Percentiles rank a stretch among this genome's conserved stretches.
Evolutionary conservation across 192 early-diverging fungal species (phyloP).

Genomic region (Coemansia sp.): DNA sequence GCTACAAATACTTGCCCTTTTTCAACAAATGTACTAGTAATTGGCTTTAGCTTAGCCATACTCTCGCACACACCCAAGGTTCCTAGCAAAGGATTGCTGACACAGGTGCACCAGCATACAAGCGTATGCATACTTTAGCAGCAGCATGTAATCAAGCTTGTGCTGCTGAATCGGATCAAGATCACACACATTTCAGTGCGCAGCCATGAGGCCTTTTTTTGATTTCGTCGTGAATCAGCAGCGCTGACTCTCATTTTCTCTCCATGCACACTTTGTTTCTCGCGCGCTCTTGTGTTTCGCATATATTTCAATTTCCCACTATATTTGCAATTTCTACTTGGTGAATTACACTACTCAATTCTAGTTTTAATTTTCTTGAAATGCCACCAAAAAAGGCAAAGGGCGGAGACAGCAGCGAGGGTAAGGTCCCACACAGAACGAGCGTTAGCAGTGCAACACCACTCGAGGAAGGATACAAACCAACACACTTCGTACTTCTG

Average conservation of each 20-base stretch:
- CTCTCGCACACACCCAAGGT: too few relatives aligned
- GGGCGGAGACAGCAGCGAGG: slow-evolving; percentile 29
- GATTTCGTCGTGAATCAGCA: neutral
- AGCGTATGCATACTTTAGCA: too few relatives aligned
- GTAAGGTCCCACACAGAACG: slow-evolving; percentile 8
- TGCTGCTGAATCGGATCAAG: neutral
- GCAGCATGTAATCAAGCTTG: neutral
- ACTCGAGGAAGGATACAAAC: neutral
- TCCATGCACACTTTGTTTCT: neutral
- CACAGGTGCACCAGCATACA: too few relatives aligned
- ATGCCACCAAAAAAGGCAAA: slow-evolving; percentile 52
- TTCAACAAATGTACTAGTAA: too few relatives aligned
- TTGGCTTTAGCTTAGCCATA: too few relatives aligned
- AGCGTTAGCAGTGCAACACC: neutral
- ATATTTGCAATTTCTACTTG: neutral
- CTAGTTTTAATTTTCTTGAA: neutral
- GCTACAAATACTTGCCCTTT: too few relatives aligned
- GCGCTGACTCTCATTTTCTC: neutral
- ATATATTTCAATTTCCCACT: neutral
- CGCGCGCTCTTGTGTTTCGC: neutral
- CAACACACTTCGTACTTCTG: neutral
- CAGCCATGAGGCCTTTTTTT: slow-evolving; percentile 15
- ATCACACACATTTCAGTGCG: slow-evolving; percentile 13
- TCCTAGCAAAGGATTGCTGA: too few relatives aligned
- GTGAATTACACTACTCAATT: neutral